Base-by-base conservation (phyloP, 371 early-diverging fungal species). In the Mucor saturninus region DNA sequence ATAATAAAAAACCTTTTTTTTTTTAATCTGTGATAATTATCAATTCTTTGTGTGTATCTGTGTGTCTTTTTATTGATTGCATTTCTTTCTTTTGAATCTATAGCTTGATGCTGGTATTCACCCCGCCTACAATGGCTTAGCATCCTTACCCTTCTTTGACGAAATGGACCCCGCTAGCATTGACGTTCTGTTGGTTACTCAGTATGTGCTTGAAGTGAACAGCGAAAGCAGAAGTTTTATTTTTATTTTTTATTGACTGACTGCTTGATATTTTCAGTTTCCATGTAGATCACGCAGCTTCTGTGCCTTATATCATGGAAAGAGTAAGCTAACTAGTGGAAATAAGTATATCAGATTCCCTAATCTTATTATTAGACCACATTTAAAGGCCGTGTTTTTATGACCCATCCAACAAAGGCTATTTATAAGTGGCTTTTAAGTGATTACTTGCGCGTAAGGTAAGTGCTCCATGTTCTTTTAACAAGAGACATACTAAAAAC, bases 331-430 rank as follows among this genome's bases (percentile, higher is more conserved):
- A 29, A 10, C 29, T 10, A 7, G 15, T 15, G 28, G 11, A 40
- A 28, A 28, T 39, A 10, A 11, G 53, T 37, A 14, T 14, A 32
- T 42, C 14, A 21, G 21, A 21, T 10, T 30, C 46, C 37, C n/a
- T 59, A 39, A 59, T 21, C 14, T 28, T 28, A 37, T 31, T 14
- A 40, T 21, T 74, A 96, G 92, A 99, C 99, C 29, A 86, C 89
- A 0, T 99, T 99, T 78, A 89, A 91, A 63, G 99, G 99, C n/a
- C 93, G 97, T 54, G 96, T 99, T 0, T 99, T 95, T 73, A 99
- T 99, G 99, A 99, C 99, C 7, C 99, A 99, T 81, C 99, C 99
- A 6, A 99, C 99, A 21, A 96, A 98, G 73, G 98, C 99, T 32
- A 99, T 99, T 65, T 98, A 96, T 82, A 92, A 93, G 65, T 99